Evolutionary conservation across 2,329 filamentous ascomycete species (phyloP).

Genomic region (Penicillium sp.): DNA sequence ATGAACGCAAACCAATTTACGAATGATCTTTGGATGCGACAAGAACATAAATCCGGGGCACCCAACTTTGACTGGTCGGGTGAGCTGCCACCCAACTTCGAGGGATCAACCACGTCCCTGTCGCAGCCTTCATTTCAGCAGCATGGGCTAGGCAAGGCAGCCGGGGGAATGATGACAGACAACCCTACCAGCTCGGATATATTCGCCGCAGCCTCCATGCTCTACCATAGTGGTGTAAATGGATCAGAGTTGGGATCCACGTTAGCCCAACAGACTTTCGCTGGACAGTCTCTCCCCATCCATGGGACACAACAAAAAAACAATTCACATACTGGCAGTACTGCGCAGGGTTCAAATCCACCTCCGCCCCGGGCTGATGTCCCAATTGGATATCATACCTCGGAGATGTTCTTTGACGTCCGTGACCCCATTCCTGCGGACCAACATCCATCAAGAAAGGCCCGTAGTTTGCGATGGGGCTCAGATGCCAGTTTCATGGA

Average conservation of each 20-base stretch:
- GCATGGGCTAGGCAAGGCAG: constrained; percentile 26
- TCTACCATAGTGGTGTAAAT: constrained; percentile 38
- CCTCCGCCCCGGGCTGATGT: constrained; percentile 21
- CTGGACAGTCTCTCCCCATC: constrained; percentile 21
- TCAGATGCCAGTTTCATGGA: constrained; percentile 64
- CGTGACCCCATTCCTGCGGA: constrained; percentile 34
- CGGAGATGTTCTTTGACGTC: constrained; percentile 39
- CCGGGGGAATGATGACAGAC: constrained; percentile 23
- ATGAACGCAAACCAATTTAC: constrained; percentile 40
- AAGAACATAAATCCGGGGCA: constrained; percentile 29
- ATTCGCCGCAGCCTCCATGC: constrained; percentile 55
- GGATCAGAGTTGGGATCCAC: constrained; percentile 30
- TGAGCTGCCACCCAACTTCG: constrained; percentile 62
- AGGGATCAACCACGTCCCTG: constrained; percentile 64
- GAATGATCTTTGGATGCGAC: constrained; percentile 39
- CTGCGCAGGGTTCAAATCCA: constrained; percentile 10
- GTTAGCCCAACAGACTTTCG: constrained; percentile 30
- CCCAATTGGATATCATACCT: constrained; percentile 36
- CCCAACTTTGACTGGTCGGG: constrained; percentile 39
- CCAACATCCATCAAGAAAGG: constrained; percentile 41
- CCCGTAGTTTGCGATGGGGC: constrained; percentile 58
- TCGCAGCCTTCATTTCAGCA: constrained; percentile 50
- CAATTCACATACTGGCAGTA: constrained; percentile 19
- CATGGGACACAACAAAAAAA: constrained; percentile 18
- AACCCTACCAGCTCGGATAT: constrained; percentile 48